These are phyloP conservation scores for Viola pubescens DNA, from an alignment of 441 rosid species.

Conservation along the genomic window DNA sequence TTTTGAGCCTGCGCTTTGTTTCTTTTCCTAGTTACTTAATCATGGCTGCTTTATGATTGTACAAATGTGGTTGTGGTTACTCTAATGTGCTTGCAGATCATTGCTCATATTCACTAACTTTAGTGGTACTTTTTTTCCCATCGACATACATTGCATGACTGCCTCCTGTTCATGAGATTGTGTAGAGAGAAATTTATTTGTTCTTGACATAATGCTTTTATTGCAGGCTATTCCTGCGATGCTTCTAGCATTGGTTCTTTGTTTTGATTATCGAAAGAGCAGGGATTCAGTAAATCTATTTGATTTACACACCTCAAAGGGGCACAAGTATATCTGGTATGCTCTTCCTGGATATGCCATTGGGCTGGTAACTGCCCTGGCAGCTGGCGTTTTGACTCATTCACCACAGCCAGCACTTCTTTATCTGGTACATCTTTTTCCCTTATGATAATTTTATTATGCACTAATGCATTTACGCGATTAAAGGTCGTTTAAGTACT, in stretches of 20 bases:
- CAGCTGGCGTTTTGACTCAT: conserved; percentile 75
- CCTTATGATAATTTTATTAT: neutral
- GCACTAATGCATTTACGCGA: neutral
- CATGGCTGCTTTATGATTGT: too few species aligned
- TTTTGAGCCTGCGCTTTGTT: too few species aligned
- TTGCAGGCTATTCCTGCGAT: conserved; percentile 90
- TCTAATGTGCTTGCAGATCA: too few species aligned
- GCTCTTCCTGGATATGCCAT: conserved; percentile 84
- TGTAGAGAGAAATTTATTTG: neutral
- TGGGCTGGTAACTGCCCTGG: conserved; percentile 70
- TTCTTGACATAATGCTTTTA: conserved; percentile 9
- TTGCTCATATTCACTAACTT: too few species aligned
- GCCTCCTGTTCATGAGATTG: neutral
- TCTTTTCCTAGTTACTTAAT: too few species aligned
- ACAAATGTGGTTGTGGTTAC: too few species aligned
- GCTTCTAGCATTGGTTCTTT: conserved; percentile 79
- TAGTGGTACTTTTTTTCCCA: neutral
- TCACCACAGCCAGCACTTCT: conserved; percentile 92
- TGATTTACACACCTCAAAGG: conserved; percentile 66
- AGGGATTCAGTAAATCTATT: conserved; percentile 60
- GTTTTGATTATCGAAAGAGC: conserved; percentile 79
- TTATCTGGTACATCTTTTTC: conserved; percentile 57
- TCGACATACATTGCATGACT: neutral
- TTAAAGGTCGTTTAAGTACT: neutral
- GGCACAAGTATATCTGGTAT: conserved; percentile 78